Conservation (phyloP, 805 yeast species). For the Candida coleopterorum region DNA sequence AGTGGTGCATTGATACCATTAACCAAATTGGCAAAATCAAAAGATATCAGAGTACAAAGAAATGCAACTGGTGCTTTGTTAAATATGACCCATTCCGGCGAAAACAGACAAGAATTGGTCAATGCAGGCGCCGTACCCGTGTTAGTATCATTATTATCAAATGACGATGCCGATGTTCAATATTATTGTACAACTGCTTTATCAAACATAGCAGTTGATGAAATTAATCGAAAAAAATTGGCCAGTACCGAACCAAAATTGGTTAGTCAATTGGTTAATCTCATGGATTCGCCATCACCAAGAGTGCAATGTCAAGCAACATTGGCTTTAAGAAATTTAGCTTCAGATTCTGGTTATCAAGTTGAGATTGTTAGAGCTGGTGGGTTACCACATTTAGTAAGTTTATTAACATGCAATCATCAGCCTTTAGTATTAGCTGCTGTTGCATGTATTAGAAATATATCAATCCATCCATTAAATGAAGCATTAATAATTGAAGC, state of each 20-base stretch:
- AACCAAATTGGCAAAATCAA: slow-evolving; percentile 89
- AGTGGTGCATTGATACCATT: slow-evolving; percentile 94
- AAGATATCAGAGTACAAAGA: slow-evolving; percentile 93
- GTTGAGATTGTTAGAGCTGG: slow-evolving; percentile 93
- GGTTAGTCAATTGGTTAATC: slow-evolving; percentile 77
- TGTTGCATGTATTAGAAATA: slow-evolving; percentile 96
- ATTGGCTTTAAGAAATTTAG: slow-evolving; percentile 88
- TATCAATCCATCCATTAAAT: slow-evolving; percentile 93
- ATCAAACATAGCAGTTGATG: slow-evolving; percentile 96
- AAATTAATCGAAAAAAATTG: slow-evolving; percentile 78
- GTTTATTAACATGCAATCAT: slow-evolving; percentile 80
- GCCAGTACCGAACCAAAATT: slow-evolving; percentile 90
- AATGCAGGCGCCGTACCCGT: slow-evolving; percentile 99
- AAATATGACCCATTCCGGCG: slow-evolving; percentile 97
- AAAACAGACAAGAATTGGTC: slow-evolving; percentile 92
- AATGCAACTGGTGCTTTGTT: slow-evolving; percentile 97
- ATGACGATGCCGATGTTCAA: slow-evolving; percentile 93
- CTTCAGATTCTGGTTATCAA: slow-evolving; percentile 94
- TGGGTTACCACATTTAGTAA: slow-evolving; percentile 91
- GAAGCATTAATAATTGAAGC: slow-evolving; percentile 96
- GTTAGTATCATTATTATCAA: slow-evolving; percentile 76
- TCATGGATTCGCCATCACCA: slow-evolving; percentile 91
- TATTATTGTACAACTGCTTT: slow-evolving; percentile 97
- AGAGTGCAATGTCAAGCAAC: slow-evolving; percentile 99
- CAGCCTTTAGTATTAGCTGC: slow-evolving; percentile 93